phyloP scores from a whole-genome alignment of 148 eudicot species.

The Fallopia convolvulus region DNA sequence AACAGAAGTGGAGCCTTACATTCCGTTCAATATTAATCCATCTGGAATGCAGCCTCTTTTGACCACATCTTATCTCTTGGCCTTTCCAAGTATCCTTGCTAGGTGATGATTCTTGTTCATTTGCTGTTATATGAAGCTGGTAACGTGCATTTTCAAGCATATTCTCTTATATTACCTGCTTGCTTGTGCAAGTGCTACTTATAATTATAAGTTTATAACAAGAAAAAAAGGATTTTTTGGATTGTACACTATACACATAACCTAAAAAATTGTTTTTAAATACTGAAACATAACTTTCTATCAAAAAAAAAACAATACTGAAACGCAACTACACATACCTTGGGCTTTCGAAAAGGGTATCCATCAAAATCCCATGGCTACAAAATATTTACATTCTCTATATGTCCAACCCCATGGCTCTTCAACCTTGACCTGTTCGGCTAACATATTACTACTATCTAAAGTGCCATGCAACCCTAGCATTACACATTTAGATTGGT shows the following conservation, averaged over 20 bases:
- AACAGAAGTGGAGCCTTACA: constrained; percentile 94
- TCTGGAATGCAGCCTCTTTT: constrained; percentile 98
- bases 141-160: not conserved
- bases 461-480: not conserved
- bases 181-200: not conserved
- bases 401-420: not conserved
- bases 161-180: not conserved
- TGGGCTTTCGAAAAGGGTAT: not conserved
- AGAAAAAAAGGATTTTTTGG: not conserved
- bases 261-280: not conserved
- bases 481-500: too few species aligned
- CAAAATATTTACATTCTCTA: not conserved
- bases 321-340: not conserved
- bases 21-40: constrained; percentile 95
- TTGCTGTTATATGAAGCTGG: not conserved
- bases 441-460: not conserved
- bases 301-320: not conserved
- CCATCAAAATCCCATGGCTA: not conserved
- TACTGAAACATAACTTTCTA: not conserved
- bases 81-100: constrained; percentile 81
- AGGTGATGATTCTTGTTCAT: constrained; percentile 32
- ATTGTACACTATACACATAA: not conserved
- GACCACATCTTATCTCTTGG: constrained; percentile 81
- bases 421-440: not conserved
- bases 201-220: too few species aligned